phyloP scores from a whole-genome alignment of 805 yeast species.

The Suhomyces sp. region DNA sequence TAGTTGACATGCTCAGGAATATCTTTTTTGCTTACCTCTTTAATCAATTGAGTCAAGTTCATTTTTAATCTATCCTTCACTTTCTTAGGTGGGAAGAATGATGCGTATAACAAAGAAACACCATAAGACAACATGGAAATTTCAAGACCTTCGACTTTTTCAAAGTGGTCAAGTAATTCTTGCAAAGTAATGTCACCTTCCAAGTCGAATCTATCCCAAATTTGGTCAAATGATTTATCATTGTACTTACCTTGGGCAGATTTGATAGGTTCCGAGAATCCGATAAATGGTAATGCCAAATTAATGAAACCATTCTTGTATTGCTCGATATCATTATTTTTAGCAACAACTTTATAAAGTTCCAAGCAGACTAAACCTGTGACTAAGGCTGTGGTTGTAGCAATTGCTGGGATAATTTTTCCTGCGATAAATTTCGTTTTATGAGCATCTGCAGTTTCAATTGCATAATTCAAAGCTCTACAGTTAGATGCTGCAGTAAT shows the following conservation, averaged over 20 bases:
- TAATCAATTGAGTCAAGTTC: slow-evolving; percentile 73
- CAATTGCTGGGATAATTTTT: slow-evolving; percentile 97
- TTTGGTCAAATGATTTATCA: slow-evolving; percentile 73
- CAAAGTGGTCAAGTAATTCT: slow-evolving; percentile 71
- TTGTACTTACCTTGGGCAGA: slow-evolving; percentile 83
- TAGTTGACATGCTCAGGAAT: slow-evolving; percentile 71
- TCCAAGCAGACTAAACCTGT: slow-evolving; percentile 94
- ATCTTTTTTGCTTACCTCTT: slow-evolving; percentile 81
- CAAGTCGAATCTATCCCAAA: slow-evolving; percentile 93
- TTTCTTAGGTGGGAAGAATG: slow-evolving; percentile 91
- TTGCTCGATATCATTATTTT: slow-evolving; percentile 71
- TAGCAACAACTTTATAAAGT: slow-evolving; percentile 83
- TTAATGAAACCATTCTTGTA: slow-evolving; percentile 92
- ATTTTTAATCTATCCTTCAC: slow-evolving; percentile 70
- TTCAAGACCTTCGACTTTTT: slow-evolving; percentile 79
- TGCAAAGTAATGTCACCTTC: slow-evolving; percentile 73
- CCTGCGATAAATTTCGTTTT: slow-evolving; percentile 98
- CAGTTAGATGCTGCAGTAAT: slow-evolving; percentile 94
- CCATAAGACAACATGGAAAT: slow-evolving; percentile 91
- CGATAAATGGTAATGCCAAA: slow-evolving; percentile 92
- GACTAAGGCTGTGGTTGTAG: slow-evolving; percentile 97
- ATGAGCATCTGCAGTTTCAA: slow-evolving; percentile 83
- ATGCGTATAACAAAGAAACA: slow-evolving; percentile 85
- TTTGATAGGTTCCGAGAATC: slow-evolving; percentile 93
- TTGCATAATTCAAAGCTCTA: slow-evolving; percentile 88